Conservation (phyloP, 139 green algal species). For the Picochlorum sp. region DNA sequence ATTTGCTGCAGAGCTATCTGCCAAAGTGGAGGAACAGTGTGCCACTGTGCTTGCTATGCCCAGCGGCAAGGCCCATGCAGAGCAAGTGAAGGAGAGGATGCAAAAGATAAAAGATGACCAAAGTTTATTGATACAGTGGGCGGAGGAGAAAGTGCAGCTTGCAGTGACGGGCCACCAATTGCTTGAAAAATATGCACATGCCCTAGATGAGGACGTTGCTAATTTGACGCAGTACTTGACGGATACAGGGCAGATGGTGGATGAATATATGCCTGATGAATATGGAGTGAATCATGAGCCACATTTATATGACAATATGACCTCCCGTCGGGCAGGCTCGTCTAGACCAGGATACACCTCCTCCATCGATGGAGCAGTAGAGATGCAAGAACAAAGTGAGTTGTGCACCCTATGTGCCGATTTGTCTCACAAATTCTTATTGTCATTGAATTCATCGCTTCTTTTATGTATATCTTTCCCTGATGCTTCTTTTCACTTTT, state of each 20-base stretch:
- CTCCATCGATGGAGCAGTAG: neutral
- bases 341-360: neutral
- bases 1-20: neutral
- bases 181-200: slow-evolving; percentile 44
- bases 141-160: slow-evolving; percentile 64
- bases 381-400: too few species aligned
- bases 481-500: too few species aligned
- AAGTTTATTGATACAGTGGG: slow-evolving; percentile 56
- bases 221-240: slow-evolving; percentile 17
- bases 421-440: too few species aligned
- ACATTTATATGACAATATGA: neutral
- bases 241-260: neutral
- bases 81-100: slow-evolving; percentile 26
- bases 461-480: too few species aligned
- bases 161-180: slow-evolving; percentile 50
- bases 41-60: slow-evolving; percentile 18
- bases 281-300: neutral
- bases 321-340: neutral
- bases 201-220: slow-evolving; percentile 49
- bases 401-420: too few species aligned
- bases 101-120: slow-evolving; percentile 41
- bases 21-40: neutral
- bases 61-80: slow-evolving; percentile 17
- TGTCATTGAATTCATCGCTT: too few species aligned
- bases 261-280: neutral